Percentiles rank a stretch among this genome's conserved stretches.
Conservation (phyloP, 331 rosid genomes). For the Pyracantha coccinea region DNA sequence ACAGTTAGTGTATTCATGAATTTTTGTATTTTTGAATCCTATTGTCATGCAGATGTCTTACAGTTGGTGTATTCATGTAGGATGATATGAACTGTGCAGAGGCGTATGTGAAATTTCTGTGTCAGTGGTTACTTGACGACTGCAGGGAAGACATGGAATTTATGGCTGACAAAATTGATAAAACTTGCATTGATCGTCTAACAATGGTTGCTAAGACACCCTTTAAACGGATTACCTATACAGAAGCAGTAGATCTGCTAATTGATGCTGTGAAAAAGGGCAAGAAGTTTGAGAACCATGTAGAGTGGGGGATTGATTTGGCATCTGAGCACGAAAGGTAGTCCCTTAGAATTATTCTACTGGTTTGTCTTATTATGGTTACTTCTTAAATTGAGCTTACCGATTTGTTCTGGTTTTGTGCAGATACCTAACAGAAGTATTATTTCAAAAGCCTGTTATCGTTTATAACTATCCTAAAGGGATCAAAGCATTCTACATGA, state of each 20-base stretch:
- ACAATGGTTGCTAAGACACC: slow-evolving; percentile 81
- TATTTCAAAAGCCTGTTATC: slow-evolving; percentile 83
- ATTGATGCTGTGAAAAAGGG: slow-evolving; percentile 71
- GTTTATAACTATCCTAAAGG: slow-evolving; percentile 89
- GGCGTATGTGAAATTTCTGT: slow-evolving; percentile 73
- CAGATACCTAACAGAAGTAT: slow-evolving; percentile 79
- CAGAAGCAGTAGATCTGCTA: slow-evolving; percentile 82
- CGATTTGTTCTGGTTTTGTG: slow-evolving; percentile 11
- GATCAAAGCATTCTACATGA: slow-evolving; percentile 96
- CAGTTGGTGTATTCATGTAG: slow-evolving; percentile 25
- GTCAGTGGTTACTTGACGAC: slow-evolving; percentile 83
- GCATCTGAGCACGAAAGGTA: slow-evolving; percentile 98
- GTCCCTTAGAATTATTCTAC: not conserved
- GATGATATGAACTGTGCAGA: slow-evolving; percentile 96
- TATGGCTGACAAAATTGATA: slow-evolving; percentile 74
- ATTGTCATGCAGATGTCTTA: not conserved
- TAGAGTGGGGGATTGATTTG: slow-evolving; percentile 92
- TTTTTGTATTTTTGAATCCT: not conserved
- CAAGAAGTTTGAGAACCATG: slow-evolving; percentile 82
- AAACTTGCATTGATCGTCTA: slow-evolving; percentile 71
- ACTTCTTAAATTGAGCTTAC: slow-evolving; percentile 2
- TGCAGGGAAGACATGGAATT: slow-evolving; percentile 84
- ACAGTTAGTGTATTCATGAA: slow-evolving; percentile 9
- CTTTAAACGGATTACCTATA: slow-evolving; percentile 56
- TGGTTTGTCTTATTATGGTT: slow-evolving; percentile 3